phyloP scores from a whole-genome alignment of 192 early-diverging fungal genomes.

The Coemansia biformis region DNA sequence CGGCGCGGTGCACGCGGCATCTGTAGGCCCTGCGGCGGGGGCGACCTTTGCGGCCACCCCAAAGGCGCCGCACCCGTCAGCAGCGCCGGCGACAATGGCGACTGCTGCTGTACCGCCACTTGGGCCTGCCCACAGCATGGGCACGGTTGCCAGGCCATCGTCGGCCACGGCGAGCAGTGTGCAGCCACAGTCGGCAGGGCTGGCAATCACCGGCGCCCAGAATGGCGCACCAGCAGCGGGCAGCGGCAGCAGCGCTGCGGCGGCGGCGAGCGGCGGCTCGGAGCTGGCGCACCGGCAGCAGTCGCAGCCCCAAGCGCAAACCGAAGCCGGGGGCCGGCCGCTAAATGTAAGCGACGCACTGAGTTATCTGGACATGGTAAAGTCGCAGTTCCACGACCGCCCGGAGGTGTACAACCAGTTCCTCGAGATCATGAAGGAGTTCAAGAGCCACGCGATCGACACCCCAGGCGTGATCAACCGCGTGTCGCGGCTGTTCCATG shows the following conservation, averaged over 20 bases:
- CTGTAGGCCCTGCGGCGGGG: constrained; percentile 5
- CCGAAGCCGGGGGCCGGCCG: constrained; percentile 27
- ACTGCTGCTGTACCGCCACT: constrained; percentile 12
- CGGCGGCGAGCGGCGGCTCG: constrained; percentile 1
- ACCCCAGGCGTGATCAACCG: constrained; percentile 97
- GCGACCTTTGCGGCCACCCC: constrained; percentile 13
- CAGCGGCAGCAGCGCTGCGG: not conserved
- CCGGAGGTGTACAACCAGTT: constrained; percentile 98
- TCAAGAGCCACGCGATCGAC: constrained; percentile 93
- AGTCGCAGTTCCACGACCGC: constrained; percentile 83
- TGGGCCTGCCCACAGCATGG: constrained; percentile 12
- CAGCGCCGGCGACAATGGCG: not conserved
- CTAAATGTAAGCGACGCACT: constrained; percentile 85
- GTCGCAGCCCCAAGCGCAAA: constrained; percentile 18
- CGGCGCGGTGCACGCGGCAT: constrained; percentile 1
- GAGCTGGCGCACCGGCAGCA: not conserved
- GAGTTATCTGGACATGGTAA: constrained; percentile 94
- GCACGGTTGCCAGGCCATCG: constrained; percentile 4
- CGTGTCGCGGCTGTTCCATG: constrained; percentile 91
- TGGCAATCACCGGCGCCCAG: constrained; percentile 17
- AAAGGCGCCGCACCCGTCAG: constrained; percentile 1
- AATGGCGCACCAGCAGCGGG: not conserved
- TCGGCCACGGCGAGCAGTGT: not conserved
- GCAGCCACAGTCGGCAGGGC: constrained; percentile 2
- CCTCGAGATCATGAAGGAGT: constrained; percentile 99